Base-by-base conservation (phyloP, 768 basidiomycete species). In the Pleurotus sapidus region DNA sequence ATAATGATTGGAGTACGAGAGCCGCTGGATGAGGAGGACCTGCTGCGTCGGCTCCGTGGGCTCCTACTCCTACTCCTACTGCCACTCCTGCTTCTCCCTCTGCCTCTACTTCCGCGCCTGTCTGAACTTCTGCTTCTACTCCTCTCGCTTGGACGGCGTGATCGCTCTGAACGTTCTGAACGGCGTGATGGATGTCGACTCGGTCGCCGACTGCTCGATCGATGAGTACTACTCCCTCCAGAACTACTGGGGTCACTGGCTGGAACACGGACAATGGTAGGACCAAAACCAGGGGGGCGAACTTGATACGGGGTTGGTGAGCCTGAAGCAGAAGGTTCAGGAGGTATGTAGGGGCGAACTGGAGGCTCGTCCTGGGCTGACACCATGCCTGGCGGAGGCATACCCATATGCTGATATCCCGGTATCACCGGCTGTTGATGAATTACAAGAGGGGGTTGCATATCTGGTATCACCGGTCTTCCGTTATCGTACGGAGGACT, bases 391-490 rank as follows among this genome's bases (percentile, higher is more conserved):
- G 23, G 34, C 24, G 37, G 51, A 23, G 37, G 51, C 9, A 39
- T 14, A 39, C 51, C 51, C 17, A 54, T 54, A 2, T 37, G 38
- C 18, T n/a, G 27, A 34, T 38, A 14, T 7, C 39, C 37, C 20
- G 51, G 51, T 20, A 54, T 54, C 34, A 42, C 46, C 37, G 49
- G 57, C 3, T 18, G 50, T 34, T 53, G 40, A n/a, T 40, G 49
- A 12, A 40, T 39, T 8, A 54, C 17, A 9, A 54, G 23, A 12
- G 51, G 51, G 14, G 34, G 14, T 7, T 54, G 51, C 51, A 54
- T 60, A 24, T 39, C 49, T 25, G 74, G 74, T 57, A 75, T 50
- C n/a, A 72, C 76, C 20, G 59, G 58, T 20, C 57, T 17, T 24
- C 11, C 39, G 2, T 38, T 38, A 8, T 46, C 42, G 11, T 55